A percentile compares a stretch with the other conserved stretches of the same genome.
phyloP scores from a whole-genome alignment of 2,329 filamentous ascomycete species.

The Sporothrix inflata region DNA sequence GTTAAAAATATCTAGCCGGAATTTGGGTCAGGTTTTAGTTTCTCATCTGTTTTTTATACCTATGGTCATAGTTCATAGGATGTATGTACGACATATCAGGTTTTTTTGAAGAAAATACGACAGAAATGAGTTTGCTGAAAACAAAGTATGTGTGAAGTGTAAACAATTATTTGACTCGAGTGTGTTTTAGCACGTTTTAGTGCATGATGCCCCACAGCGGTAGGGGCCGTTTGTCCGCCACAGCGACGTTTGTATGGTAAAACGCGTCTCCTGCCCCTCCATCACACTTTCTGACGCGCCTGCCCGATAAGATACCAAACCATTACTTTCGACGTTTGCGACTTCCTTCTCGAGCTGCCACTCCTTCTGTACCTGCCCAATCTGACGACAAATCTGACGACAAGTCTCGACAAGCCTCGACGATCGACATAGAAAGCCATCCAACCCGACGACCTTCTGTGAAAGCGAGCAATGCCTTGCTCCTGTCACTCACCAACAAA shows the following conservation, averaged over 20 bases:
- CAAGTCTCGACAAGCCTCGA: neutral
- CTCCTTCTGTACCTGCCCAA: neutral
- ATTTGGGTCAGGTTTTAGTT: neutral
- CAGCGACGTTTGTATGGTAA: neutral
- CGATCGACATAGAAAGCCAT: too few species aligned
- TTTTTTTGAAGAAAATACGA: neutral
- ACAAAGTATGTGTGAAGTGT: neutral
- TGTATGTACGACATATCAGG: neutral
- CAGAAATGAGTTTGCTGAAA: neutral
- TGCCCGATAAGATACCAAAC: conserved; percentile 13
- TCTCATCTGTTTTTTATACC: neutral
- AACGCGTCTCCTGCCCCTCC: conserved; percentile 21
- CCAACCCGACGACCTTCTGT: neutral
- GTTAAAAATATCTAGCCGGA: neutral
- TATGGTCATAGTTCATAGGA: neutral
- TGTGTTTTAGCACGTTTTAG: neutral
- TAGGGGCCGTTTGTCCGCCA: neutral
- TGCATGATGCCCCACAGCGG: neutral
- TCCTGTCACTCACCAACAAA: neutral
- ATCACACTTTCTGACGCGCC: neutral
- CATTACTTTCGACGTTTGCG: neutral
- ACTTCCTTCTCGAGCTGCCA: neutral
- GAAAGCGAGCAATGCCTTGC: neutral
- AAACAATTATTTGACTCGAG: neutral
- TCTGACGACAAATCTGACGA: neutral